These are phyloP conservation scores for Cyanodermella asteris DNA, from an alignment of 2,329 filamentous ascomycete genomes.

Conservation along the genomic window DNA sequence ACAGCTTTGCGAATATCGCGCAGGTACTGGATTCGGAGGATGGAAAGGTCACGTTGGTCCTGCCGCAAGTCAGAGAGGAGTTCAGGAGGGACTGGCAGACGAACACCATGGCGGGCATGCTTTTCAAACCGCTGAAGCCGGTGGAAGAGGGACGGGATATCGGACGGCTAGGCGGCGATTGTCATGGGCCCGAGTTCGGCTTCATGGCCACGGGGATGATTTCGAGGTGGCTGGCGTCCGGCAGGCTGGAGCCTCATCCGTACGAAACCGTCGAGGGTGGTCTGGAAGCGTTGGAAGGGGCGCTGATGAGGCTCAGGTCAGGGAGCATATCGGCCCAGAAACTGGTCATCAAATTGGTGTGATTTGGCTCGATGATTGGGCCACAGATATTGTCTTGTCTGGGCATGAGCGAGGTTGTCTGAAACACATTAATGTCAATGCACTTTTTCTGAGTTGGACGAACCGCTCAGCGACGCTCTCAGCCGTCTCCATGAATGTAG, in stretches of 20 bases:
- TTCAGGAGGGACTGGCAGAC: slow-evolving; percentile 20
- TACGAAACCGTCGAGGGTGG: slow-evolving; percentile 30
- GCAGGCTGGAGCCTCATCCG: slow-evolving; percentile 28
- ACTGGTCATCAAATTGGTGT: slow-evolving; percentile 42
- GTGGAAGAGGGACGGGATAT: too few relatives aligned
- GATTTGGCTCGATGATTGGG: too few relatives aligned
- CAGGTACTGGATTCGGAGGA: slow-evolving; percentile 20
- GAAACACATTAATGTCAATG: too few relatives aligned
- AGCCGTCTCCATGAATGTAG: too few relatives aligned
- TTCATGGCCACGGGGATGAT: slow-evolving; percentile 24
- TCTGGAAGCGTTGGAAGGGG: slow-evolving; percentile 30
- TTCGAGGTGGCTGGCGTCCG: slow-evolving; percentile 23
- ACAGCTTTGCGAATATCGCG: slow-evolving; percentile 23
- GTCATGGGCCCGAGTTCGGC: slow-evolving; percentile 25
- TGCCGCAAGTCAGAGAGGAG: too few relatives aligned
- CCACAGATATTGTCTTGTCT: too few relatives aligned
- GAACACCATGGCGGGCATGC: slow-evolving; percentile 16
- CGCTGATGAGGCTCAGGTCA: slow-evolving; percentile 31
- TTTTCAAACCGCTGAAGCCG: slow-evolving; percentile 10
- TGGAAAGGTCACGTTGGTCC: slow-evolving; percentile 18
- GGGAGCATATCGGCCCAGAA: slow-evolving; percentile 42
- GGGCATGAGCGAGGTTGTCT: too few relatives aligned
- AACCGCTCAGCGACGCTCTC: too few relatives aligned
- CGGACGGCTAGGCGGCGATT: slow-evolving; percentile 11
- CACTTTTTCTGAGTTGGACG: too few relatives aligned